Conservation (phyloP, 225 moss, liverwort and hornwort genomes). For the Physcomitrellopsis africana region DNA sequence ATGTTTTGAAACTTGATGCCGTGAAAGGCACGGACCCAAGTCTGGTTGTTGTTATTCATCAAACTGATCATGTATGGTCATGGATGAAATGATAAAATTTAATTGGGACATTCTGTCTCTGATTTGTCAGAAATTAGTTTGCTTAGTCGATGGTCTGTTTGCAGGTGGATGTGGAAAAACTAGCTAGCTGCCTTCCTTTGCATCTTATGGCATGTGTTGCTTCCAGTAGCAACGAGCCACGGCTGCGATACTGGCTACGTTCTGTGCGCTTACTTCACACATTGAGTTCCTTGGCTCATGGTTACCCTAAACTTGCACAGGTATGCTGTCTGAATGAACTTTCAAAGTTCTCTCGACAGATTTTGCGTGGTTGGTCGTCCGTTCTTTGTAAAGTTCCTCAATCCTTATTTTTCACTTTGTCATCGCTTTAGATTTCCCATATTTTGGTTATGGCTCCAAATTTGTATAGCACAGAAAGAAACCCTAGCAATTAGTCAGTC, state of each 20-base stretch:
- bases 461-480: not conserved
- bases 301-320: constrained; percentile 96
- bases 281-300: constrained; percentile 91
- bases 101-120: not conserved
- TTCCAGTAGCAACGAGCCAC: constrained; percentile 80
- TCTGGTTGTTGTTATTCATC: constrained; percentile 17
- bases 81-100: not conserved
- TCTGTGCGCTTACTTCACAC: constrained; percentile 96
- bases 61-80: constrained; percentile 15
- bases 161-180: constrained; percentile 95
- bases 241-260: constrained; percentile 88
- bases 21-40: constrained; percentile 10
- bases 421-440: not conserved
- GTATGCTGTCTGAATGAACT: constrained; percentile 40
- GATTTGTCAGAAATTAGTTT: constrained; percentile 9
- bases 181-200: constrained; percentile 91
- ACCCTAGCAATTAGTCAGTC: not conserved
- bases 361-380: not conserved
- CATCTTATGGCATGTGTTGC: constrained; percentile 91
- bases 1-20: constrained; percentile 10
- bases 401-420: not conserved
- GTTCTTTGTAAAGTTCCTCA: constrained; percentile 14
- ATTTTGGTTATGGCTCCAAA: not conserved
- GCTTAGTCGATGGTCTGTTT: constrained; percentile 27
- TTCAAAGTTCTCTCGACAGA: not conserved